These are phyloP conservation scores for Boletus sp. DNA, from an alignment of 768 basidiomycete species.

Conservation along the genomic window DNA sequence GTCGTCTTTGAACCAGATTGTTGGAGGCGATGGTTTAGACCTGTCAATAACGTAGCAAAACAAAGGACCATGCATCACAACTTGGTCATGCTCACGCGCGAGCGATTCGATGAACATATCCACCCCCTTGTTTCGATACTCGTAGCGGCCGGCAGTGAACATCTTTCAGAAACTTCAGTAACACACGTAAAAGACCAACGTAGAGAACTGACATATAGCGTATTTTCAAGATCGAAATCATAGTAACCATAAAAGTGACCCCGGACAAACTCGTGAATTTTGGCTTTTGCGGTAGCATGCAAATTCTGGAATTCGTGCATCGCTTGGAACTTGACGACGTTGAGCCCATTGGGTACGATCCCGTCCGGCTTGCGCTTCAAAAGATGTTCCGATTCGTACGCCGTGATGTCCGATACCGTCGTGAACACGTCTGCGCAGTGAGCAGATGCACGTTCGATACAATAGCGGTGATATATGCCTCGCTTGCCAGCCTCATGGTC, in stretches of 20 bases:
- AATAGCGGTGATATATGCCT: slow-evolving; percentile 97
- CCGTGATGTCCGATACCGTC: slow-evolving; percentile 97
- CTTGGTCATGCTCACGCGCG: slow-evolving; percentile 58
- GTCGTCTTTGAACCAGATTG: slow-evolving; percentile 68
- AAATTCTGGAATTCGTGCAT: slow-evolving; percentile 99
- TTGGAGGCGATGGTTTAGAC: slow-evolving; percentile 62
- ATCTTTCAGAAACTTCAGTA: slow-evolving; percentile 47
- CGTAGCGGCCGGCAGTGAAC: slow-evolving; percentile 99
- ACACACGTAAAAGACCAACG: not conserved
- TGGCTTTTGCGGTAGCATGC: slow-evolving; percentile 89
- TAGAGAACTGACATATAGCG: slow-evolving; percentile 61
- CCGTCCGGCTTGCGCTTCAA: slow-evolving; percentile 98
- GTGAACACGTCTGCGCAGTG: slow-evolving; percentile 99
- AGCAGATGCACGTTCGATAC: slow-evolving; percentile 91
- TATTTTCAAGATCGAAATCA: slow-evolving; percentile 93
- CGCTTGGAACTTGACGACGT: slow-evolving; percentile 98
- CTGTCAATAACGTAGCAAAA: slow-evolving; percentile 16
- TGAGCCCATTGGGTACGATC: slow-evolving; percentile 94
- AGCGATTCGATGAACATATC: slow-evolving; percentile 99
- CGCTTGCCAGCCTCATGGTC: slow-evolving; percentile 99
- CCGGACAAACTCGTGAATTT: slow-evolving; percentile 96
- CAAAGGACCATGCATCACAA: not conserved
- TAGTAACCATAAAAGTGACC: slow-evolving; percentile 99
- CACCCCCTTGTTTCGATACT: slow-evolving; percentile 98
- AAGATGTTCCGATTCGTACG: slow-evolving; percentile 93